Evolutionary conservation across 441 rosid species (phyloP).

Genomic region (Erodium texanum): DNA sequence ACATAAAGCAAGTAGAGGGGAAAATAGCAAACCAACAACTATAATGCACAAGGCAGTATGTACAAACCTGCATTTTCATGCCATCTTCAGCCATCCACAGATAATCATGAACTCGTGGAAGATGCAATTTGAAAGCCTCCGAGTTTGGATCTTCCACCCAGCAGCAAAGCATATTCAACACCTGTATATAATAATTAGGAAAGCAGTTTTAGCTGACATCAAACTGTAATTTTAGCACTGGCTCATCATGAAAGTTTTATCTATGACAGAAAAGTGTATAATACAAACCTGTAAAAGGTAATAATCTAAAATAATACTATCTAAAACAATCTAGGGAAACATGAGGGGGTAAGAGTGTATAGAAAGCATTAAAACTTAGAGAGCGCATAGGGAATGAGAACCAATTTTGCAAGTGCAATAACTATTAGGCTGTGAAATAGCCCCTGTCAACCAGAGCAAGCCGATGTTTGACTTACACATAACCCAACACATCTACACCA

Average conservation of each 20-base stretch:
- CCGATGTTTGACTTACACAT: not conserved
- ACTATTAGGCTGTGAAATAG: not conserved
- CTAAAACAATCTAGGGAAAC: too few relatives aligned
- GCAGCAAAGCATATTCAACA: constrained; percentile 92
- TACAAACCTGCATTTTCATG: constrained; percentile 87
- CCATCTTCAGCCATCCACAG: constrained; percentile 98
- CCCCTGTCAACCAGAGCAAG: not conserved
- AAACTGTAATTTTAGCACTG: not conserved
- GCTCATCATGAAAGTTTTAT: not conserved
- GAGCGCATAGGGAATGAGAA: too few relatives aligned
- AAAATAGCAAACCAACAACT: not conserved
- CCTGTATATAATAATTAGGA: constrained; percentile 28
- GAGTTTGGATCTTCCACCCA: constrained; percentile 97
- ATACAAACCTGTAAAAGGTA: not conserved
- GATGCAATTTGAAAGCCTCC: constrained; percentile 85
- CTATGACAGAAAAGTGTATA: not conserved
- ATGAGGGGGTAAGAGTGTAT: too few relatives aligned
- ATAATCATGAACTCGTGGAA: constrained; percentile 75
- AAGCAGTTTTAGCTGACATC: not conserved
- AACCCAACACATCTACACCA: not conserved
- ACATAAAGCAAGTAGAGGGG: not conserved
- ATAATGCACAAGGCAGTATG: not conserved
- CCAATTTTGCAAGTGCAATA: not conserved
- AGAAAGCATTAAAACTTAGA: too few relatives aligned
- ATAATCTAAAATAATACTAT: not conserved